phyloP scores from a whole-genome alignment of 1,284 basidiomycete genomes.

The Fomes fomentarius region DNA sequence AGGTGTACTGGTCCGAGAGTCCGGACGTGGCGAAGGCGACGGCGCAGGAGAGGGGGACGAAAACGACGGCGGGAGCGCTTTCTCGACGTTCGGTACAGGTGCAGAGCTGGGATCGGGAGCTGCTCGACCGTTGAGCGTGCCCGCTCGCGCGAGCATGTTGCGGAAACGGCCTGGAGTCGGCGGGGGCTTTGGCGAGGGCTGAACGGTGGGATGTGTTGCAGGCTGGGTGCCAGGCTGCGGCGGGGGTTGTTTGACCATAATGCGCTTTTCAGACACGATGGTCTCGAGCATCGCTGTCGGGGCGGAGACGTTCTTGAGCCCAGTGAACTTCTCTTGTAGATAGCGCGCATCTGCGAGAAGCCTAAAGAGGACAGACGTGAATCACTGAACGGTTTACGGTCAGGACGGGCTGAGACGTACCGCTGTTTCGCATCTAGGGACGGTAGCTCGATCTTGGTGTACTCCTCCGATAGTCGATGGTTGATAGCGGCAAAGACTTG shows the following conservation, averaged over 20 bases:
- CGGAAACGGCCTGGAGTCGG: constrained; percentile 28
- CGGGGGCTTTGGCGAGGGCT: constrained; percentile 13
- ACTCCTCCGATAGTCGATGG: constrained; percentile 85
- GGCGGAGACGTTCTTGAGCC: constrained; percentile 67
- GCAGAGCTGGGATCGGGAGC: not conserved
- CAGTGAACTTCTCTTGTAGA: constrained; percentile 73
- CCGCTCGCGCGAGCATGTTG: constrained; percentile 32
- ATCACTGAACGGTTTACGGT: no score
- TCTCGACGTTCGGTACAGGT: constrained; percentile 16
- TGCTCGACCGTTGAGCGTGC: constrained; percentile 25
- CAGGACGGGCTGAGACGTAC: constrained; percentile 58
- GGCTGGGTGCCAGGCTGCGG: constrained; percentile 24
- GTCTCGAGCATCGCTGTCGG: constrained; percentile 81
- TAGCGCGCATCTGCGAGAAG: constrained; percentile 79
- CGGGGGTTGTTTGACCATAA: constrained; percentile 44
- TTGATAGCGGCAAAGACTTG: constrained; percentile 94
- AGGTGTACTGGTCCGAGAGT: no score
- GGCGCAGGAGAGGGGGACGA: constrained; percentile 1
- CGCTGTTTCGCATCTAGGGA: constrained; percentile 81
- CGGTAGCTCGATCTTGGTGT: constrained; percentile 78
- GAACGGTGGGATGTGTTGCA: constrained; percentile 21
- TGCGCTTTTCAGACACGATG: constrained; percentile 74
- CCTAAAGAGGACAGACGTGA: constrained; percentile 47
- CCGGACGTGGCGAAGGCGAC: constrained; percentile 7
- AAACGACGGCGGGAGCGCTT: constrained; percentile 19